Base-by-base conservation (phyloP, 495 filamentous ascomycete genomes). In the Astrothelium subdiscretum region DNA sequence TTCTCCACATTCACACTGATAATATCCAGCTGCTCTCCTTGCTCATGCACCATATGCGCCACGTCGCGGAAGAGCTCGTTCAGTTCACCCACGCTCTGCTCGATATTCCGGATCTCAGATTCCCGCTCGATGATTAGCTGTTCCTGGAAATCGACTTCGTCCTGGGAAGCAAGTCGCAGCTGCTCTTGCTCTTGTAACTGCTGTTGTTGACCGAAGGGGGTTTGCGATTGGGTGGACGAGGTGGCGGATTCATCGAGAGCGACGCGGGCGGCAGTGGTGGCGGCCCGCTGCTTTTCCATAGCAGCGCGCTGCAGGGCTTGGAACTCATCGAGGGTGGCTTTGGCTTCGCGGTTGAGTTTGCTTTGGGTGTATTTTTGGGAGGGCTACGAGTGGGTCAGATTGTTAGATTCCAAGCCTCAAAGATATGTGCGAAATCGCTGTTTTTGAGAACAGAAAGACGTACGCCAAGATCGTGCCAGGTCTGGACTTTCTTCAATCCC, bases 121-220 rank as follows among this genome's bases (percentile, higher is more conserved):
- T 99, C 94, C 20, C 94, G 90, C 79, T 97, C 92, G 64, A 92
- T 84, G 71, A 99, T 97, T 35, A 99, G 77, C 12, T 87, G 85
- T 64, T 97, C 95, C 70, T 99, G 95, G 78, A 97, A 99, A 69
- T 97, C 91, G 58, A 99, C 94, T 68, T 99, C 94, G 69, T 89
- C 87, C 71, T 99, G 94, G 38, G 91, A 83, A 1, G 94, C 94
- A 1, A 97, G 81, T 18, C 87, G 88, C 29, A 87, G 78, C 67
- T 89, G 83, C 66, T 94, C 85, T 69, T 92, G 83, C 60, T 92
- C 80, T 69, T 91, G 88, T 59, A 83, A 79, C 59, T 81, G 79
- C 31, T 81, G 78, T 62, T 63, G 76, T 66, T 67, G 70, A 24
- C 48, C 48, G 20, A 54, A 54, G 48, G 48, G 48, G 57, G 54